Base-by-base conservation (phyloP, 345 rosid species). In the Gossypium anomalum region DNA sequence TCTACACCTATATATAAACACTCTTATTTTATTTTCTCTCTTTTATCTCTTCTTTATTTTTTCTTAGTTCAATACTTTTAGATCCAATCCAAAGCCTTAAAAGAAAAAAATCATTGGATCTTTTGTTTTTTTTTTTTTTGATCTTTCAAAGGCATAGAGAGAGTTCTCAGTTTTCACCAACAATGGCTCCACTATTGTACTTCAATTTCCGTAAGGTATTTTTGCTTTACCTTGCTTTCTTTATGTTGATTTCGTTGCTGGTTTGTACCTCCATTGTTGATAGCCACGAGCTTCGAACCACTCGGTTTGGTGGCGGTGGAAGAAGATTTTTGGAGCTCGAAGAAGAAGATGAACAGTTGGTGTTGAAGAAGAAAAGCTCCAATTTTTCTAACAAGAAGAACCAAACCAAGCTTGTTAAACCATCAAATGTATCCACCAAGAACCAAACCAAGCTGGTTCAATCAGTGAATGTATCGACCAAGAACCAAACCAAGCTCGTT, bases 371-470 rank as follows among this genome's bases (percentile, higher is more conserved):
- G 56, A 92, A 90, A 34, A 75, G 70, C 63, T 71, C 81, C 48
- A 48, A 16, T 19, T 77, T 71, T 0, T 25, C 86, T 62, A 64
- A 64, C 60, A 88, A 87, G 80, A 89, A 87, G 79, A 89, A 83
- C 80, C 88, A 85, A 70, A 88, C 92, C 85, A 86, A 88, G 77
- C 80, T 80, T 71, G 61, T 57, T 73, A 85, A 82, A 71, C 2
- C 88, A 77, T 57, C 57, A 44, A 11, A 67, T 45, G 53, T 62
- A 53, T 80, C 87, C 2, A 34, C 74, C 10, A 84, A 84, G 80
- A 87, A 84, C 80, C 88, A 89, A 52, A 87, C 91, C 59, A 85
- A 89, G 29, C 75, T 79, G 65, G 22, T 57, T 66, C 83, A 86
- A 64, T 1, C 88, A 77, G 15, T 25, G 11, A 10, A 70, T 52